Base-by-base conservation (phyloP, 805 yeast genomes). In the Ogataea angusta region DNA sequence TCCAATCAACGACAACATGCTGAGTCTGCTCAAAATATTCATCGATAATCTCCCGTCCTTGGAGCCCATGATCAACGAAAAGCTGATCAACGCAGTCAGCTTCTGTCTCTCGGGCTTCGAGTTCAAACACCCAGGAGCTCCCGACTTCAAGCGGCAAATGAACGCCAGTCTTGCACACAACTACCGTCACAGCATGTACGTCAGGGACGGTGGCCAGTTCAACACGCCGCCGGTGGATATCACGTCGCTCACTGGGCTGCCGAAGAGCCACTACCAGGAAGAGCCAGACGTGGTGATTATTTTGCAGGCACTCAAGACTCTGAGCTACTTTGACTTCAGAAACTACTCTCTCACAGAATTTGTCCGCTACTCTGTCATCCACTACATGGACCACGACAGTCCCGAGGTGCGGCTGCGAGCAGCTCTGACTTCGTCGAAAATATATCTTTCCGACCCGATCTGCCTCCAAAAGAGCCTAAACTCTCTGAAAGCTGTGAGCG, bases 91-190 rank as follows among this genome's bases (percentile, higher is more conserved):
- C 48, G 68, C 82, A 8, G 68, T 91, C 23, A 83, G 95, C 49
- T 70, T 73, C 36, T 86, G 86, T 10, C 68, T 91, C 21, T 82
- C 93, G 2, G 97, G 98, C 2, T 80, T 79, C 45, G 75, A 78
- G 7, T 91, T 85, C 59, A 78, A 75, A 39, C 85, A 84, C 30
- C 96, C 96, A 0, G 97, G 96, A 0, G 78, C 93, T 12, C 95
- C 95, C 2, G 78, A 76, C 47, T 78, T 81, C 17, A 67, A 74
- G 21, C 68, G 72, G 38, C 73, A 72, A 33, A 77, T 82, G 70
- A 78, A 78, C 49, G 66, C 76, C 12, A 69, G 75, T n/a, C 64
- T 74, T 18, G 96, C 97, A 0, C 76, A 76, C 45, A 85, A 80
- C 43, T 89, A 82, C 64, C 75, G 98, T 50, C 83, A 85, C 44